Percentiles rank a stretch among this genome's conserved stretches.
Conservation (phyloP, 2,329 filamentous ascomycete species). For the Beauveria brongniartii region DNA sequence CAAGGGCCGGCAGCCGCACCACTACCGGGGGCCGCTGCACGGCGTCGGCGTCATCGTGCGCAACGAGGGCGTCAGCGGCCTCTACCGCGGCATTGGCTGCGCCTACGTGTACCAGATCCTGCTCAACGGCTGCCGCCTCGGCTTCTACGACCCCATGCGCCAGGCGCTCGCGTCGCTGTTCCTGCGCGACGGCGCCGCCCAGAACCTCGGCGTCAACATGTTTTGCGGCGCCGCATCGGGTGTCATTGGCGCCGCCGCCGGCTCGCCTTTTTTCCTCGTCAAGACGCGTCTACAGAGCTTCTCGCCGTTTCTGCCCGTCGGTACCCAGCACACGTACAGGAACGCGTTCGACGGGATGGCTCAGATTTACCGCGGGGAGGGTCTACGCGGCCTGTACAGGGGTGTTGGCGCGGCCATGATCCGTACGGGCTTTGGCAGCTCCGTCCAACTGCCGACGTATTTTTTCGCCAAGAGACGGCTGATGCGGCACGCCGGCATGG, state of each 20-base stretch:
- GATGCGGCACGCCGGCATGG: conserved; percentile 74
- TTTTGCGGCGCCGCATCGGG: conserved; percentile 84
- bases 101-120: conserved; percentile 96
- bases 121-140: conserved; percentile 90
- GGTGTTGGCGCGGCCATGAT: conserved; percentile 93
- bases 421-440: conserved; percentile 88
- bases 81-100: conserved; percentile 83
- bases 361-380: conserved; percentile 72
- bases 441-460: conserved; percentile 93
- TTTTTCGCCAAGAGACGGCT: conserved; percentile 92
- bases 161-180: conserved; percentile 59
- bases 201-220: conserved; percentile 87
- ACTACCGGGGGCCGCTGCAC: conserved; percentile 88
- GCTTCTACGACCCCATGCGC: conserved; percentile 96
- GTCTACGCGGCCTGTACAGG: conserved; percentile 74
- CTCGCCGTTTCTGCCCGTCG: conserved; percentile 85
- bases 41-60: conserved; percentile 82
- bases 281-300: conserved; percentile 94
- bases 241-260: conserved; percentile 83
- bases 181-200: conserved; percentile 63
- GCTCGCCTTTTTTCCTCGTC: conserved; percentile 94
- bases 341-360: conserved; percentile 76
- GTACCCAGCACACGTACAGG: conserved; percentile 90
- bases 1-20: conserved; percentile 73
- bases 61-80: conserved; percentile 78